Evolutionary conservation across 106 monocot species (phyloP), one percentile per base, ranked within the genome.

Genomic region (Alisma plantagoaquatica): DNA sequence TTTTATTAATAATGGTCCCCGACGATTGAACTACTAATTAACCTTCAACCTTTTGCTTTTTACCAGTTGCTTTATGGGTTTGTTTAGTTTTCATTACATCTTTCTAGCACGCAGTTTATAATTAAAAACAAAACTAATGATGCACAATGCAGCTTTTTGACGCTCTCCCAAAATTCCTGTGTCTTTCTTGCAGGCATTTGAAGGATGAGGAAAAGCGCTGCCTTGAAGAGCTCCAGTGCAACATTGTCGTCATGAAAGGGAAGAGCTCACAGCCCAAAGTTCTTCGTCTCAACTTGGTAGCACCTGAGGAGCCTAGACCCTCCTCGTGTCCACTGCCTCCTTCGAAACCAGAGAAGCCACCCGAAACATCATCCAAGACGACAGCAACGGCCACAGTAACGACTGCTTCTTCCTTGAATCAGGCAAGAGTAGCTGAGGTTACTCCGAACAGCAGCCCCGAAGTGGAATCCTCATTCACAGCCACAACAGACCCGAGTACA

Each of bases 201-300:
- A 88, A 89, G 72, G 69, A 84, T 31, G 94, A 96, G 32, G 78
- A 81, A 61, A 96, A 74, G 53, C 69, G 61, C 26, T 96, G 94
- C 68, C 73, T 84, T 61, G 87, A 93, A 51, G 87, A 83, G 33
- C 77, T 93, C 10, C 93, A 87, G 57, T 87, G 83, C 41, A 96
- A 96, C 63, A 89, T 96, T 31, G 94, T 96, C 2, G 81, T 72
- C 16, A 96, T 96, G n/a, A n/a, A n/a, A n/a, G n/a, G n/a, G 94
- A 96, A 96, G 54, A 77, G 73, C 18, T 84, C 84, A 46, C 77
- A 89, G 55, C 78, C 94, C 0, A 96, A 96, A 73, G 84, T 96
- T 61, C 78, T 96, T 53, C 68, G 94, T 3, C 66, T 96, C 47
- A 89, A 89, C 71, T 61, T 96, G 11, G 69, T 83, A 2, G 64